Base-by-base conservation (phyloP, 768 basidiomycete genomes). In the Podaxis pistillaris region DNA sequence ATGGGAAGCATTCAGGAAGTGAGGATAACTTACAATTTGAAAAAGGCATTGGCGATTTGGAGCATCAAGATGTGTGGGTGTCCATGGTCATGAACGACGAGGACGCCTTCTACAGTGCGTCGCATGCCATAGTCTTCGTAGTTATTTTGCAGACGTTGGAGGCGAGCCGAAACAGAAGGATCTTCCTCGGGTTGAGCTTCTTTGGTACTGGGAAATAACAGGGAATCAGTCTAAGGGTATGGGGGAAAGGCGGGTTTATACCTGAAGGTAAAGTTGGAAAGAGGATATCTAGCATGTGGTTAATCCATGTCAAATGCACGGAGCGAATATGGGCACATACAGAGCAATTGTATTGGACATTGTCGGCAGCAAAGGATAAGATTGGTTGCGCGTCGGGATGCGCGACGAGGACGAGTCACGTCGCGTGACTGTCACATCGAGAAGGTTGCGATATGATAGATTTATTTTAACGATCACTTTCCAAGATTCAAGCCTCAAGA, bases 91-190 rank as follows among this genome's bases (percentile, higher is more conserved):
- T 97, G 93, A 4, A 95, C 94, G 60, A 96, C 89, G 4, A 93
- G 81, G 55, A 92, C 86, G 51, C 87, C 94, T 70, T 97, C 96
- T 7, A 97, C 96, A 0, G 96, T 97, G 19, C 95, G 81, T 17
- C 97, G 86, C 93, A 98, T 96, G 8, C 97, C 97, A 74, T 89
- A 94, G 74, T 96, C 93, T 72, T 94, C 93, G 83, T 96, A 98
- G 74, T 98, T 96, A 72, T 93, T 92, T 72, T 97, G 92, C 11
- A 99, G 84, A 15, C 97, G 88, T 72, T 95, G 93, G 6, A 99
- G 81, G 52, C 97, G 91, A 2, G 96, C 94, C 1, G 94, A 89
- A 1, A 99, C 97, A 30, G 94, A 96, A 0, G 95, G 93, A 69
- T 98, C 97, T 74, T 99, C 97, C 70, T 98, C 95, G 6, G 94